Base-by-base conservation (phyloP, 83 land plant species). In the Diphasiastrum complanatum region DNA sequence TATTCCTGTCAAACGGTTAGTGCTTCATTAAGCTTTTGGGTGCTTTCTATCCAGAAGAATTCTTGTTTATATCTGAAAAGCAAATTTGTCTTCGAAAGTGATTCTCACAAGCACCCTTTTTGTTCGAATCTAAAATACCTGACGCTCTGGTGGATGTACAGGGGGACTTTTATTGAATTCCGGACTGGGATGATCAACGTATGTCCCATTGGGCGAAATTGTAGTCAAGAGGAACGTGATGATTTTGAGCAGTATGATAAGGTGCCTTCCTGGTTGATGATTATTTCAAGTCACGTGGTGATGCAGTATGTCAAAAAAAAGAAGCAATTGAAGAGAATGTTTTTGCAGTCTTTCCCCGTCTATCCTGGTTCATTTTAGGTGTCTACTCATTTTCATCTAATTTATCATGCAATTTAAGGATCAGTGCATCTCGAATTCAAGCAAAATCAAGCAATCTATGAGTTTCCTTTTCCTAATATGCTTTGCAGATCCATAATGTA, bases 111-210 rank as follows among this genome's bases (percentile, higher is more conserved):
- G 37, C 12, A 22, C 36, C 12, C 30, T 31, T 10, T 54, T 26
- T 32, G 26, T 24, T 4, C 2, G 19, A 45, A 32, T n/a, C n/a
- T n/a, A n/a, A n/a, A n/a, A n/a, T n/a, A n/a, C n/a, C n/a, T n/a
- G n/a, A n/a, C n/a, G n/a, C n/a, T n/a, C n/a, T n/a, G n/a, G n/a
- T n/a, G n/a, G n/a, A n/a, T n/a, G n/a, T 24, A 4, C 63, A 93
- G 96, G 80, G 98, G 98, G 64, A 93, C 98, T 5, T 93, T 93
- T 70, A 81, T 93, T 29, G 98, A 93, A 71, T 93, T 93, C 68
- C 74, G 98, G 50, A 85, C 74, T 71, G 98, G 98, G 48, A 93
- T 93, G 98, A 70, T 93, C 20, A 93, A 93, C 73, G 89, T 93
- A 24, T 93, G 91, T 41, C 98, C 98, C 12, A 89, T 93, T 66